Base-by-base conservation (phyloP, 2,329 filamentous ascomycete genomes). In the Trichothecium roseum region DNA sequence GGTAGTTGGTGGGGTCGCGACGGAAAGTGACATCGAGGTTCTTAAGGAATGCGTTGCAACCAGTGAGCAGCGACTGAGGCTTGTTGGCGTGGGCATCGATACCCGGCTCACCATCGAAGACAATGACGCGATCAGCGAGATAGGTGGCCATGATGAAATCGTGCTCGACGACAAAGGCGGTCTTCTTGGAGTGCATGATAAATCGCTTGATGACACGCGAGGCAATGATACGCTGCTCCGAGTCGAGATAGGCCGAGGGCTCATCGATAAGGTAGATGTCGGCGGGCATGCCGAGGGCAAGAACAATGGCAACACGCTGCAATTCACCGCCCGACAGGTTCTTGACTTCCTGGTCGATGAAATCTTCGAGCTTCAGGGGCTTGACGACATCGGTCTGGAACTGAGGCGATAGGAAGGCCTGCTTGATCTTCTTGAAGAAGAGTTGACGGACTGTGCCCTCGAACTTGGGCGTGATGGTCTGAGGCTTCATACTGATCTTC, bases 131-230 rank as follows among this genome's bases (percentile, higher is more conserved):
- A 55, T 98, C 93, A 31, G 91, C 75, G 35, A 78, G 68, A 47
- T 76, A 76, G 14, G 72, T 78, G 31, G 74, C 75, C 88, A 96
- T 95, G 68, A 96, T 94, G 69, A 98, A 96, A 74, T 98, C 91
- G 82, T 98, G 91, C 78, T 98, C 91, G 58, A 98, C 89, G 48
- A 98, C 79, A 60, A 98, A 98, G 34, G 91, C 91, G 1, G 91
- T 98, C 78, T 96, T 96, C 79, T 96, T 96, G 52, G 87, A 81
- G 70, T 98, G 89, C 91, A 98, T 98, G 64, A 98, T 98, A 74
- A 94, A 98, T 47, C 91, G 83, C 74, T 98, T 98, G 69, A 98
- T 98, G 57, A 98, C 93, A 56, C 88, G 83, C 31, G 89, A 83
- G 42, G 88, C 89, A 51, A 98, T 81, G 55, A 98, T 94, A 83